These are phyloP conservation scores for Akanthomyces lecanii DNA, from an alignment of 2,329 filamentous ascomycete species.

Conservation along the genomic window DNA sequence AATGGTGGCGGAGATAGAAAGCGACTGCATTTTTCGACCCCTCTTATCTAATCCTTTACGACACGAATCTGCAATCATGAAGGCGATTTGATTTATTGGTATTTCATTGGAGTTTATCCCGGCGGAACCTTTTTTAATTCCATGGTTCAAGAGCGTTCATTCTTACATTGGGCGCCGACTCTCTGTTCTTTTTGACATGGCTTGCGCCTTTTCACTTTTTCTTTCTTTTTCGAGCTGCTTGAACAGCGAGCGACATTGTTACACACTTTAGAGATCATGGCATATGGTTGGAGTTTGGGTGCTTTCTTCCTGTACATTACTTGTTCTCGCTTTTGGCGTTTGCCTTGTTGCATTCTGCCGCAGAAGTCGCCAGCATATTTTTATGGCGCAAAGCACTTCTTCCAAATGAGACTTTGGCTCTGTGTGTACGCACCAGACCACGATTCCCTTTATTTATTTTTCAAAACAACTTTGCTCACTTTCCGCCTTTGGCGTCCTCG, in stretches of 20 bases:
- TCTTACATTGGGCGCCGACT: neutral
- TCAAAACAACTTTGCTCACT: neutral
- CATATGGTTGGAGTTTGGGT: slow-evolving; percentile 7
- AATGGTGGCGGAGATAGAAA: slow-evolving; percentile 25
- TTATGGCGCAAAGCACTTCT: slow-evolving; percentile 12
- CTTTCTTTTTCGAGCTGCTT: slow-evolving; percentile 14
- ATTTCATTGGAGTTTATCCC: neutral
- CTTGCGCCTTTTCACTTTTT: slow-evolving; percentile 3
- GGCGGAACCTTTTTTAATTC: neutral
- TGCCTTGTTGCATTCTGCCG: neutral
- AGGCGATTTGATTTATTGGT: slow-evolving; percentile 6
- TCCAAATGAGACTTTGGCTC: slow-evolving; percentile 21
- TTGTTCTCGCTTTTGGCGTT: slow-evolving; percentile 1
- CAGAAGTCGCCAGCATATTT: neutral
- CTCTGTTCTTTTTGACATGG: slow-evolving; percentile 14
- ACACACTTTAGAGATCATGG: slow-evolving; percentile 19
- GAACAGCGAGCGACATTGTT: slow-evolving; percentile 17
- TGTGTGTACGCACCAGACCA: slow-evolving; percentile 26
- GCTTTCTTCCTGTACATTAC: slow-evolving; percentile 7
- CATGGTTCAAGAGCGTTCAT: neutral
- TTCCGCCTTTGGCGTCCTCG: neutral
- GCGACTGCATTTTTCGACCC: slow-evolving; percentile 25
- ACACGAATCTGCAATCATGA: slow-evolving; percentile 10
- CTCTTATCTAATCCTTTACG: slow-evolving; percentile 15
- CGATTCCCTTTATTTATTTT: neutral